Evolutionary conservation across 345 rosid genomes (phyloP).

Genomic region (Triadica sebifera): DNA sequence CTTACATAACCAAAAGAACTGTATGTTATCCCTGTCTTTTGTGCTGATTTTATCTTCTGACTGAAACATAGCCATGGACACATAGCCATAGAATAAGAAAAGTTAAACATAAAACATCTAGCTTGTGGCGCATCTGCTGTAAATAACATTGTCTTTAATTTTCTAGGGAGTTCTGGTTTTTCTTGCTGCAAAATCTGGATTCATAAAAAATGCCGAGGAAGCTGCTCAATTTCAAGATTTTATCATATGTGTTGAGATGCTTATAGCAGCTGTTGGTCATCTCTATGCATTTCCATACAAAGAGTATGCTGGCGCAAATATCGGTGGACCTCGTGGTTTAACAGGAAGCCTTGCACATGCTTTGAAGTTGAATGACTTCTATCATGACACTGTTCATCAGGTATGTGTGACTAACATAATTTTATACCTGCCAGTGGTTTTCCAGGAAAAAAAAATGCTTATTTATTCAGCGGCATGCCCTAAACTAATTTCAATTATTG

Average conservation of each 20-base stretch:
- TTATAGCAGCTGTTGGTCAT: slow-evolving; percentile 93
- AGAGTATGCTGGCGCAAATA: slow-evolving; percentile 96
- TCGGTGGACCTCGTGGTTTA: slow-evolving; percentile 67
- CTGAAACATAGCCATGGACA: not conserved
- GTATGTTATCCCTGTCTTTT: not conserved
- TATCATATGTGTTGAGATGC: slow-evolving; percentile 94
- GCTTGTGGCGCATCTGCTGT: not conserved
- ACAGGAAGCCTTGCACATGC: slow-evolving; percentile 87
- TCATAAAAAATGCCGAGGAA: slow-evolving; percentile 68
- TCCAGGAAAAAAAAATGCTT: not conserved
- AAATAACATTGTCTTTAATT: not conserved
- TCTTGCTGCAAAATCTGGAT: slow-evolving; percentile 90
- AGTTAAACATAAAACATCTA: too few species aligned
- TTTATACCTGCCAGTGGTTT: not conserved
- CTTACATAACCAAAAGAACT: not conserved
- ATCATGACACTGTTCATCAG: slow-evolving; percentile 99
- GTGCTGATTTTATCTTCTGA: not conserved
- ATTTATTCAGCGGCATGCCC: not conserved
- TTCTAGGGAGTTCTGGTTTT: slow-evolving; percentile 91
- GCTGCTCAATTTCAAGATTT: slow-evolving; percentile 92
- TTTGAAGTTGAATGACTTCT: slow-evolving; percentile 82
- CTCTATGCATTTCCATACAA: slow-evolving; percentile 95
- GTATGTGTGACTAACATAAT: slow-evolving; percentile 37
- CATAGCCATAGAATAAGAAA: not conserved
- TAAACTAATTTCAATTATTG: slow-evolving; percentile 12